These are phyloP conservation scores for Schizosaccharomyces japonicus DNA, from an alignment of 805 yeast genomes.

Conservation along the genomic window DNA sequence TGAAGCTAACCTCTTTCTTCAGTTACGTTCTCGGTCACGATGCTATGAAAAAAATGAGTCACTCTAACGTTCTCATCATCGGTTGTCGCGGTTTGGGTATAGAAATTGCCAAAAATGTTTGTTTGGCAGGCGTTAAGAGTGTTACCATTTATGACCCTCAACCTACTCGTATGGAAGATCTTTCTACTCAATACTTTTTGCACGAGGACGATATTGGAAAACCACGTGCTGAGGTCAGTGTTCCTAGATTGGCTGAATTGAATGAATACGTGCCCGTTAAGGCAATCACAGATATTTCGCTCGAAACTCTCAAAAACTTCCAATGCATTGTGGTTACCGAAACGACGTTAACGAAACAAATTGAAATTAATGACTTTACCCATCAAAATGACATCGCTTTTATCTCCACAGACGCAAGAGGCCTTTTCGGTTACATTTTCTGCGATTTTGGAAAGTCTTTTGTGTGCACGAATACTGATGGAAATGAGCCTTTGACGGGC, in stretches of 20 bases:
- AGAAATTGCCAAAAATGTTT: constrained; percentile 83
- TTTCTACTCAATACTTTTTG: constrained; percentile 69
- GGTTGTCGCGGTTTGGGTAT: constrained; percentile 85
- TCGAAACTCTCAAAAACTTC: constrained; percentile 30
- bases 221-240: constrained; percentile 51
- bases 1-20: too few relatives aligned
- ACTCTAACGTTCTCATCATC: constrained; percentile 70
- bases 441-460: constrained; percentile 75
- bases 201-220: constrained; percentile 48
- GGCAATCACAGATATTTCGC: constrained; percentile 32
- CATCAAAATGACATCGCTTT: constrained; percentile 54
- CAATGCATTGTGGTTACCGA: constrained; percentile 75
- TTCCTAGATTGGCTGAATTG: constrained; percentile 48
- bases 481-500: constrained; percentile 78
- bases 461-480: constrained; percentile 60
- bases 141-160: constrained; percentile 64
- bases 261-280: constrained; percentile 77
- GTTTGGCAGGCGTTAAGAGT: constrained; percentile 90
- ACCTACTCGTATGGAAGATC: constrained; percentile 39
- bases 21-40: constrained; percentile 80
- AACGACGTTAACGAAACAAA: constrained; percentile 44
- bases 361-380: constrained; percentile 49
- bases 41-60: constrained; percentile 93
- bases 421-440: constrained; percentile 69
- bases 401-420: constrained; percentile 61